These are phyloP conservation scores for Loxodes magnus DNA, from an alignment of 73 alveolate genomes.

Conservation along the genomic window DNA sequence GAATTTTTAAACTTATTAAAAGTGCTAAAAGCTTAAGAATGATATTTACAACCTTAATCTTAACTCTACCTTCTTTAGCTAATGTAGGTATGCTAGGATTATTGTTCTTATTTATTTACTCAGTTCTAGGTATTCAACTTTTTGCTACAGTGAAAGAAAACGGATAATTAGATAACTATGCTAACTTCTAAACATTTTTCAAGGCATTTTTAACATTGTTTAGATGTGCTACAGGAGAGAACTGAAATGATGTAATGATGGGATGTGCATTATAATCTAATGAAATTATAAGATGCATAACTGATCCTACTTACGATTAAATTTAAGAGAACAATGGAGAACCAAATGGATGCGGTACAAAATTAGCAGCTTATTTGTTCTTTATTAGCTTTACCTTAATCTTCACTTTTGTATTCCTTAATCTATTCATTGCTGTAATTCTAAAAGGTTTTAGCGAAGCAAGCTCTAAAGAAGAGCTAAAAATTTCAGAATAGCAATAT, in stretches of 20 bases:
- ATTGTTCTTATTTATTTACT: conserved; percentile 27
- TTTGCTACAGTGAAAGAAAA: conserved; percentile 12
- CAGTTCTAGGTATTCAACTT: conserved; percentile 41
- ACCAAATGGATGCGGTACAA: too few relatives aligned
- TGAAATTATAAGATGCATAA: too few relatives aligned
- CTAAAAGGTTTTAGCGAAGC: conserved; percentile 22
- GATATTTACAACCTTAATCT: neutral
- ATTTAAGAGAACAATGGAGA: too few relatives aligned
- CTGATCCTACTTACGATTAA: too few relatives aligned
- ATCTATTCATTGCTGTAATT: conserved; percentile 49
- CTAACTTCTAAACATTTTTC: conserved; percentile 33
- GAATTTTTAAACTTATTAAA: conserved; percentile 19
- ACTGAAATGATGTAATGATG: conserved; percentile 29
- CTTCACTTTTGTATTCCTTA: conserved; percentile 30
- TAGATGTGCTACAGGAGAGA: conserved; percentile 37
- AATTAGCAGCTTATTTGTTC: conserved; percentile 15
- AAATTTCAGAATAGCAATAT: too few relatives aligned
- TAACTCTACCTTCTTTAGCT: conserved; percentile 7
- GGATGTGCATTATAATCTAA: too few relatives aligned
- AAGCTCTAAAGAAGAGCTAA: too few relatives aligned
- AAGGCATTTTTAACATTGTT: conserved; percentile 18
- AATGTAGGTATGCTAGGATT: conserved; percentile 17
- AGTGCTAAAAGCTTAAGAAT: neutral
- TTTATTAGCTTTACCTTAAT: conserved; percentile 23
- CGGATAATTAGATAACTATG: conserved; percentile 11